Evolutionary conservation across 257 asterid species (phyloP).

Genomic region (Penstemon newberryi): DNA sequence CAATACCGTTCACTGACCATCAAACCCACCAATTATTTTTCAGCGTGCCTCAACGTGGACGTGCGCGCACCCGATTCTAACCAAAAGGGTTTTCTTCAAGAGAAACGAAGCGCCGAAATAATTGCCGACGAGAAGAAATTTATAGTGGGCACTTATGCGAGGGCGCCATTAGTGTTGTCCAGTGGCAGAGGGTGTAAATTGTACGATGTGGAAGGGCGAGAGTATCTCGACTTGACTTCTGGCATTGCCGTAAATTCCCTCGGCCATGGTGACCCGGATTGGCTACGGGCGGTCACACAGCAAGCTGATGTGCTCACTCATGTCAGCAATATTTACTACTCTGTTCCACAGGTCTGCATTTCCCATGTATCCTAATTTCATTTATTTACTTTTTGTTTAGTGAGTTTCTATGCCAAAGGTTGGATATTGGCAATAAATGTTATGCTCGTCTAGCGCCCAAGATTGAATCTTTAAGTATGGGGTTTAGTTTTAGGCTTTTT

Average conservation of each 20-base stretch:
- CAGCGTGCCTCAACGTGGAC: slow-evolving; percentile 54
- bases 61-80: slow-evolving; percentile 39
- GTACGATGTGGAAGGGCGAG: slow-evolving; percentile 83
- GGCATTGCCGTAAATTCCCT: slow-evolving; percentile 95
- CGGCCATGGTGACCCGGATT: slow-evolving; percentile 90
- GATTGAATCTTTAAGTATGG: too few species aligned
- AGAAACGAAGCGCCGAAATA: slow-evolving; percentile 42
- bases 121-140: slow-evolving; percentile 72
- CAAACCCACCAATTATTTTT: too few species aligned
- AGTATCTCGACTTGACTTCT: slow-evolving; percentile 81
- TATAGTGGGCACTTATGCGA: slow-evolving; percentile 82
- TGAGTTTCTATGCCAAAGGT: neutral
- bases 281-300: slow-evolving; percentile 62
- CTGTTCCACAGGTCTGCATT: slow-evolving; percentile 65
- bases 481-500: too few species aligned
- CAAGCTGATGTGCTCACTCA: slow-evolving; percentile 75
- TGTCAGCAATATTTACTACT: slow-evolving; percentile 74
- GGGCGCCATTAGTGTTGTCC: slow-evolving; percentile 65
- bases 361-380: too few species aligned
- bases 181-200: slow-evolving; percentile 81
- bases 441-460: too few species aligned
- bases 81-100: slow-evolving; percentile 23
- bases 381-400: neutral
- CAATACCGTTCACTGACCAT: neutral
- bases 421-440: neutral